Evolutionary conservation across 129 eudicot genomes (phyloP).

Genomic region (Dittrichia graveolens): DNA sequence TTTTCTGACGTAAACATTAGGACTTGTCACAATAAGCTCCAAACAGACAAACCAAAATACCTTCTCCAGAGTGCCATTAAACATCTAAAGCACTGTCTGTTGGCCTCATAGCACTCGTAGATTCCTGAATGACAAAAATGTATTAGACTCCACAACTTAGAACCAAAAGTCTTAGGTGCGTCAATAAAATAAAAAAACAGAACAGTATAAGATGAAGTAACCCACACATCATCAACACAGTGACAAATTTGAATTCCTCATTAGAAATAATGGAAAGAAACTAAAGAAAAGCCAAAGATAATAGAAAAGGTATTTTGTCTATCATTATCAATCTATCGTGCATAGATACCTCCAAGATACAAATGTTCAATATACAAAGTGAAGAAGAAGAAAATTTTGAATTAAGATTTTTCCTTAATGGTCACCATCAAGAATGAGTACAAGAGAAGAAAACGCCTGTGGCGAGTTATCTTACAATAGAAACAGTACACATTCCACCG

Average conservation of each 20-base stretch:
- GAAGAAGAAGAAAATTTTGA: conserved; percentile 21
- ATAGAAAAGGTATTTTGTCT: conserved; percentile 11
- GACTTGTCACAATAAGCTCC: conserved; percentile 42
- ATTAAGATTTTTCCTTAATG: conserved; percentile 39
- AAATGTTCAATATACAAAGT: conserved; percentile 47
- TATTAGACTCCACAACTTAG: conserved; percentile 61
- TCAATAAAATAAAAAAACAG: conserved; percentile 14
- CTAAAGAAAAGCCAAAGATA: neutral
- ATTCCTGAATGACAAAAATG: conserved; percentile 70
- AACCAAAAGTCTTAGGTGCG: conserved; percentile 20
- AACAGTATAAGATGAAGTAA: conserved; percentile 20
- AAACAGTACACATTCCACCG: conserved; percentile 84
- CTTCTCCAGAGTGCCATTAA: conserved; percentile 85
- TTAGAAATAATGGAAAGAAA: neutral
- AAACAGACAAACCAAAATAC: conserved; percentile 82
- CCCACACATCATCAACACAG: neutral
- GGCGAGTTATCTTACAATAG: conserved; percentile 98
- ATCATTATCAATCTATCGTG: conserved; percentile 35
- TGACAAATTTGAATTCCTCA: neutral
- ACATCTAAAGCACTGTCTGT: conserved; percentile 78
- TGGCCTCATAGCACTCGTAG: conserved; percentile 78
- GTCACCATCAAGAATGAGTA: conserved; percentile 72
- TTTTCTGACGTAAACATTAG: neutral
- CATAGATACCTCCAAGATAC: conserved; percentile 19
- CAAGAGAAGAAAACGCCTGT: conserved; percentile 73